Percentiles rank a stretch among this genome's conserved stretches.
These are phyloP conservation scores for Brassica rapa DNA, from an alignment of 345 rosid species.

Conservation along the genomic window DNA sequence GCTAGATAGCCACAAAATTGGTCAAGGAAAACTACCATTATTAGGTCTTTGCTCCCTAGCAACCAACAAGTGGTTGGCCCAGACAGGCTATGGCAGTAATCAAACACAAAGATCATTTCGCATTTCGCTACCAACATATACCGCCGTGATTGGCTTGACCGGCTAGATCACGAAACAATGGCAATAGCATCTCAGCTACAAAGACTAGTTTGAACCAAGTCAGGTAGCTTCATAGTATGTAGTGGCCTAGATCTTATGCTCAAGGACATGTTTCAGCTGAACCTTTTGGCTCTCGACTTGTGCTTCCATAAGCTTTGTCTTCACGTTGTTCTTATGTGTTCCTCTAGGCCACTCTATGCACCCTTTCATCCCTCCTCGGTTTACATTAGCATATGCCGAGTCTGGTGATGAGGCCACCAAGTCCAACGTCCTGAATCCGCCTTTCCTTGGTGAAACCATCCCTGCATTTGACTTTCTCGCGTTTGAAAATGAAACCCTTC, in stretches of 20 bases:
- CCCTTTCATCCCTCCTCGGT: slow-evolving; percentile 81
- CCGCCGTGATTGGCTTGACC: slow-evolving; percentile 1
- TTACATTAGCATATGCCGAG: slow-evolving; percentile 58
- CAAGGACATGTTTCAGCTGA: slow-evolving; percentile 81
- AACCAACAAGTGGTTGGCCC: slow-evolving; percentile 15
- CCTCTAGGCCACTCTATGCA: slow-evolving; percentile 95
- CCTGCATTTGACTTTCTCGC: slow-evolving; percentile 63
- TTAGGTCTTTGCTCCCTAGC: slow-evolving; percentile 1
- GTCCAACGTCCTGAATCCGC: slow-evolving; percentile 53
- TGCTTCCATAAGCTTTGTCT: slow-evolving; percentile 88
- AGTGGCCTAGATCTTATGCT: slow-evolving; percentile 63
- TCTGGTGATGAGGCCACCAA: slow-evolving; percentile 65
- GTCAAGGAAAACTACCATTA: not conserved
- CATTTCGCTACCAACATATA: not conserved
- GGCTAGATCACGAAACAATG: not conserved
- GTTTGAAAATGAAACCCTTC: slow-evolving; percentile 67
- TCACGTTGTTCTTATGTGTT: slow-evolving; percentile 67
- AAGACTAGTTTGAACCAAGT: not conserved
- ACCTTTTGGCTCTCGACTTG: slow-evolving; percentile 78
- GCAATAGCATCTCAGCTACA: not conserved
- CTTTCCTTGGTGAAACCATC: slow-evolving; percentile 59
- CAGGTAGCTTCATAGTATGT: not conserved
- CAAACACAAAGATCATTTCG: slow-evolving; percentile 8
- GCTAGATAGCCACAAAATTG: not conserved
- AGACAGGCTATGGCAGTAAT: slow-evolving; percentile 1